Percentiles rank a stretch among this genome's conserved stretches.
These are phyloP conservation scores for Eimeria tenella DNA, from an alignment of 169 alveolate genomes.

Conservation along the genomic window DNA sequence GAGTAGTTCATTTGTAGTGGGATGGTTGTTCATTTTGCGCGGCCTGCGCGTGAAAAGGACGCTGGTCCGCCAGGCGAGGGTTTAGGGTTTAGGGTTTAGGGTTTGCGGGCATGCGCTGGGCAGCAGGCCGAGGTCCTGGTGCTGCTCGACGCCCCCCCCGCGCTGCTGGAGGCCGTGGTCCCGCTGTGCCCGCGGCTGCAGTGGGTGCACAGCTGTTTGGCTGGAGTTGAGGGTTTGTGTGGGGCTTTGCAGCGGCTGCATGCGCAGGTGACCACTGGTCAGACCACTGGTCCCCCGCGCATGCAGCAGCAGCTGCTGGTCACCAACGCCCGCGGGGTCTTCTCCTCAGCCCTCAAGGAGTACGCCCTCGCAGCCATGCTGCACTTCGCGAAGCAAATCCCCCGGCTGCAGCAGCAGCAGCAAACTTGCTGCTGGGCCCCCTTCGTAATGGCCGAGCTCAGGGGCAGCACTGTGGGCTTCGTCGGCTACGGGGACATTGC, in stretches of 20 bases:
- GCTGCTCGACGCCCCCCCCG: background rate
- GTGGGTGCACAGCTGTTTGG: slow-evolving; percentile 75
- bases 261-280: background rate
- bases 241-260: background rate
- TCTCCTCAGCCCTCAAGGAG: slow-evolving; percentile 80
- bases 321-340: slow-evolving; percentile 83
- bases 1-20: no score
- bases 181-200: background rate
- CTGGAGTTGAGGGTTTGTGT: slow-evolving; percentile 69
- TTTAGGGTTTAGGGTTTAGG: no score
- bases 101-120: no score
- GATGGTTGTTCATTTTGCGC: no score
- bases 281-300: no score
- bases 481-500: slow-evolving; percentile 86
- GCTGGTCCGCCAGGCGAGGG: no score
- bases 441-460: slow-evolving; percentile 78
- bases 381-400: slow-evolving; percentile 81
- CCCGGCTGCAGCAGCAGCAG: slow-evolving; percentile 23
- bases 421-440: slow-evolving; percentile 72
- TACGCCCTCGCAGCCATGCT: slow-evolving; percentile 80
- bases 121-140: slow-evolving; percentile 40
- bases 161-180: background rate
- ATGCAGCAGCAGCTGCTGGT: slow-evolving; percentile 64
- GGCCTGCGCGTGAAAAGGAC: no score
- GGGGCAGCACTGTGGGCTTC: slow-evolving; percentile 82